Evolutionary conservation across 306 rosid genomes (phyloP).

Genomic region (Vachellia collinsii): DNA sequence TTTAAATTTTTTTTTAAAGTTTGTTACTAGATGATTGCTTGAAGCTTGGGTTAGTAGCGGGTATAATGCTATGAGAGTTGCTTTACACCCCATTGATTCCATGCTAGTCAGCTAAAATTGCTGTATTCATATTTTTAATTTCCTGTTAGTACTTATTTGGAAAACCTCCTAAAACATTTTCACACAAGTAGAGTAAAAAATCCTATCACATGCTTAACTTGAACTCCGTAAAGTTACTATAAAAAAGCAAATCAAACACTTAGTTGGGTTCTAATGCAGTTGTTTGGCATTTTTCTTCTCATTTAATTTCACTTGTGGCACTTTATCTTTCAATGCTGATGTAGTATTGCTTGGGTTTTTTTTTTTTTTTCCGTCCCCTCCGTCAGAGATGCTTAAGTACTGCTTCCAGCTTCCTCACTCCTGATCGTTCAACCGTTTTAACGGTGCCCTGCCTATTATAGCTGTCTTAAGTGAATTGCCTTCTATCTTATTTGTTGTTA

Average conservation of each 20-base stretch:
- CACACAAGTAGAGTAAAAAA: too few species aligned
- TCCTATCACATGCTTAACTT: too few species aligned
- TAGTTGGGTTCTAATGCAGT: neutral
- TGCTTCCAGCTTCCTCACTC: neutral
- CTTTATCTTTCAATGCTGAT: neutral
- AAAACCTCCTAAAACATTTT: too few species aligned
- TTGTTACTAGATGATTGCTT: too few species aligned
- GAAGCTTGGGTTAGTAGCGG: too few species aligned
- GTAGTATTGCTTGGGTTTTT: too few species aligned
- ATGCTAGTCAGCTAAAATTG: neutral
- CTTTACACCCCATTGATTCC: neutral
- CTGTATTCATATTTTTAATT: neutral
- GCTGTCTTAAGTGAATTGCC: conserved; percentile 7
- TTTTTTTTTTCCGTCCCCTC: too few species aligned
- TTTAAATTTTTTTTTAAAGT: too few species aligned
- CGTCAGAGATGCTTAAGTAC: conserved; percentile 15
- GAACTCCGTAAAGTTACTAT: too few species aligned
- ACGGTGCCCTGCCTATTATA: neutral
- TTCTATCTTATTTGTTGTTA: conserved; percentile 24
- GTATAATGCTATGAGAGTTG: neutral
- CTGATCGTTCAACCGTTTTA: neutral
- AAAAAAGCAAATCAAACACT: too few species aligned
- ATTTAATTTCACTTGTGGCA: neutral
- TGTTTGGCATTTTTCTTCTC: conserved; percentile 1
- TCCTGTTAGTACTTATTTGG: too few species aligned